Evolutionary conservation across 2,329 filamentous ascomycete species (phyloP).

Genomic region (Thelonectria blattea): DNA sequence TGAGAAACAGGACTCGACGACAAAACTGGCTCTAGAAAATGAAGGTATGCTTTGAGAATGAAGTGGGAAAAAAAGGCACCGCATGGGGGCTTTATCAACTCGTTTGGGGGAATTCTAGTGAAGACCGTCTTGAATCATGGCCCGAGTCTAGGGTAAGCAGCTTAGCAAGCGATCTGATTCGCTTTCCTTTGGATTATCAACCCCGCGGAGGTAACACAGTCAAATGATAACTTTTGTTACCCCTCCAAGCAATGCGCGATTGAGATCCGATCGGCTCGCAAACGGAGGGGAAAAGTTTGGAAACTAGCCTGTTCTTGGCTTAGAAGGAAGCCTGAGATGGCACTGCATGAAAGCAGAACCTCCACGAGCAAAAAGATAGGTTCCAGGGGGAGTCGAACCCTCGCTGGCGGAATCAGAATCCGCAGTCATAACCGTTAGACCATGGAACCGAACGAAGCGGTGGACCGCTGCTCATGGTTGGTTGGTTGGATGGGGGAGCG

Average conservation of each 20-base stretch:
- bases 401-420: slow-evolving; percentile 48
- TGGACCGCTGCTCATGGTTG: slow-evolving; percentile 36
- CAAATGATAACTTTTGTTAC: not conserved
- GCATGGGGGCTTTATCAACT: not conserved
- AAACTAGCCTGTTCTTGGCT: not conserved
- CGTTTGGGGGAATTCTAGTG: not conserved
- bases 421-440: slow-evolving; percentile 48
- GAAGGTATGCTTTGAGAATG: not conserved
- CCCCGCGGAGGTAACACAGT: slow-evolving; percentile 13
- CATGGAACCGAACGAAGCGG: slow-evolving; percentile 42
- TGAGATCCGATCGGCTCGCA: not conserved
- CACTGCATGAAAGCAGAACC: too few species aligned
- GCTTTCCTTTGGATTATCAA: slow-evolving; percentile 19
- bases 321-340: not conserved
- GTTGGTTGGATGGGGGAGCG: not conserved
- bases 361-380: slow-evolving; percentile 30
- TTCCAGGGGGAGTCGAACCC: slow-evolving; percentile 46
- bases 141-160: slow-evolving; percentile 27
- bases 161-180: slow-evolving; percentile 29
- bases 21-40: not conserved
- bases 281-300: slow-evolving; percentile 8
- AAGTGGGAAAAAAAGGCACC: not conserved
- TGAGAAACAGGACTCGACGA: not conserved
- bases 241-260: not conserved
- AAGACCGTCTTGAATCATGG: slow-evolving; percentile 2